phyloP scores from a whole-genome alignment of 2,329 filamentous ascomycete species.

The Penicillium capsulatum region DNA sequence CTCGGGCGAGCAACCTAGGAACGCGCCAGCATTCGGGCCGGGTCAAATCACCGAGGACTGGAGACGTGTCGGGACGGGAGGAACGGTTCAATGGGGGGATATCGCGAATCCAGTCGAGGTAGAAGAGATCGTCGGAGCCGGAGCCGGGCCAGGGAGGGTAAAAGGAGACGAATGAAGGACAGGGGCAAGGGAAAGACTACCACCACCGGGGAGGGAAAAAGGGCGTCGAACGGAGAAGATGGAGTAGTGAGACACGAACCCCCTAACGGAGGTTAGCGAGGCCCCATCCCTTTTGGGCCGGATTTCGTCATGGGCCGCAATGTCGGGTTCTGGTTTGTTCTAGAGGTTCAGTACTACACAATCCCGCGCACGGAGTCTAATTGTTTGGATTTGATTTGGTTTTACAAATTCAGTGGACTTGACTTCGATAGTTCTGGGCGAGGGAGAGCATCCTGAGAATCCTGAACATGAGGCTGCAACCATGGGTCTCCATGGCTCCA shows the following conservation, averaged over 20 bases:
- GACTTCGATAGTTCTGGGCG: no score
- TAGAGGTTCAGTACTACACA: no score
- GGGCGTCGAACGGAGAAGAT: neutral
- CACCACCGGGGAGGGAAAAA: neutral
- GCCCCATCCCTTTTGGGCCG: neutral
- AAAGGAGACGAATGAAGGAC: neutral
- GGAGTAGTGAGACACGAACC: conserved; percentile 10
- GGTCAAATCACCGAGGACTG: no score
- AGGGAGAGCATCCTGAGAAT: no score
- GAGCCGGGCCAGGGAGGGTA: neutral
- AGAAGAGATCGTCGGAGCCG: neutral
- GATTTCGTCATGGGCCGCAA: conserved; percentile 3
- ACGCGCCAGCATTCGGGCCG: conserved; percentile 3
- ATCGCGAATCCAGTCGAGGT: neutral
- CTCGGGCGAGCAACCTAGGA: neutral
- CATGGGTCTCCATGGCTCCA: no score
- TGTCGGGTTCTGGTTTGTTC: no score
- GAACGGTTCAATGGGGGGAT: no score
- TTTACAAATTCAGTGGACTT: no score
- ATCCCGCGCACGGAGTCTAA: no score
- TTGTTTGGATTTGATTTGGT: no score
- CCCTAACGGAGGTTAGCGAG: conserved; percentile 8
- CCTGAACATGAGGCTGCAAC: no score
- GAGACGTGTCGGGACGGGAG: no score
- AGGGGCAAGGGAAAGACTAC: neutral